Percentiles rank a stretch among this genome's conserved stretches.
These are phyloP conservation scores for Arthrobotrys sinensis DNA, from an alignment of 2,329 filamentous ascomycete genomes.

Conservation along the genomic window DNA sequence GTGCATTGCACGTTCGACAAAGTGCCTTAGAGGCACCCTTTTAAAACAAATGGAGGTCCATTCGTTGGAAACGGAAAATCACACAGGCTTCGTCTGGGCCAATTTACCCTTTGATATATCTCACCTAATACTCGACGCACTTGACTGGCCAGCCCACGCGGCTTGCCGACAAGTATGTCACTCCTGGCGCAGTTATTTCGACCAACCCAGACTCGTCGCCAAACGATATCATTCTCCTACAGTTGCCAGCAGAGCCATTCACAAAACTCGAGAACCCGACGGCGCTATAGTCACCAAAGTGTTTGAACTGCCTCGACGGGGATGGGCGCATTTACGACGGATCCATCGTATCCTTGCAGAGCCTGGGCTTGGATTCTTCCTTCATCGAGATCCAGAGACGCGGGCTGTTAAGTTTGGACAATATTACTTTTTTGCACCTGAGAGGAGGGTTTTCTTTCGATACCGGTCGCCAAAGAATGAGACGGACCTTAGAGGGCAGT, in stretches of 20 bases:
- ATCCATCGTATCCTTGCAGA: conserved; percentile 42
- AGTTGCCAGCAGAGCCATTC: neutral
- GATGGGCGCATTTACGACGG: neutral
- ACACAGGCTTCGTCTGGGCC: conserved; percentile 23
- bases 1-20: no score
- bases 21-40: no score
- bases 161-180: conserved; percentile 35
- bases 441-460: neutral
- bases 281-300: neutral
- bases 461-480: neutral
- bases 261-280: conserved; percentile 12
- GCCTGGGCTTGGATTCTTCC: conserved; percentile 33
- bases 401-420: neutral
- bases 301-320: neutral
- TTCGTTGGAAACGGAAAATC: neutral
- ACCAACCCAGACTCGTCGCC: conserved; percentile 6
- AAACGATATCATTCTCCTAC: conserved; percentile 27
- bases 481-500: conserved; percentile 16
- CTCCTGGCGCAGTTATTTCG: conserved; percentile 36
- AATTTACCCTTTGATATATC: conserved; percentile 34
- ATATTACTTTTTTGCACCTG: conserved; percentile 16
- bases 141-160: conserved; percentile 47
- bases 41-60: neutral
- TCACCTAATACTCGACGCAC: conserved; percentile 33
- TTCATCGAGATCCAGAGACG: neutral